These are phyloP conservation scores for Ogataea paraovalis DNA, from an alignment of 805 yeast genomes.

Conservation along the genomic window DNA sequence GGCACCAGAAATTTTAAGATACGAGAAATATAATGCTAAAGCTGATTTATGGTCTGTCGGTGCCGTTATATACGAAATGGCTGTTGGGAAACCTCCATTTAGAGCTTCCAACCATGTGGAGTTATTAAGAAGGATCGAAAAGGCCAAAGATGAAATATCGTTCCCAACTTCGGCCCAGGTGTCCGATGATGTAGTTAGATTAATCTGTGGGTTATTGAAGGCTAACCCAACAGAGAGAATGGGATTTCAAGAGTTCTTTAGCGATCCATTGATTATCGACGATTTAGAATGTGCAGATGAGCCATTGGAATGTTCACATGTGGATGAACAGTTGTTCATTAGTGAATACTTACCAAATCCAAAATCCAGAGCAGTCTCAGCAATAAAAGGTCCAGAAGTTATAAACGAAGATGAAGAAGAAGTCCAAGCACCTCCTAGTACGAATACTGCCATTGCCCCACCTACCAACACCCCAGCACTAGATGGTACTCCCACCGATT, in stretches of 20 bases:
- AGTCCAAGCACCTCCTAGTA: conserved; percentile 3
- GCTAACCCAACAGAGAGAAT: conserved; percentile 85
- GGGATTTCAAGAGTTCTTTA: conserved; percentile 84
- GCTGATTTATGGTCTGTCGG: conserved; percentile 99
- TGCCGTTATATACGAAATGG: conserved; percentile 92
- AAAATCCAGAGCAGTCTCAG: conserved; percentile 1
- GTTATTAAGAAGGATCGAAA: conserved; percentile 79
- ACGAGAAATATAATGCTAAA: conserved; percentile 94
- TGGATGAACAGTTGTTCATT: conserved; percentile 77
- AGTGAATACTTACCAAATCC: conserved; percentile 60
- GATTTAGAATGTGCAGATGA: conserved; percentile 51
- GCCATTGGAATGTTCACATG: conserved; percentile 61
- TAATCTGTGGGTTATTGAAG: conserved; percentile 73
- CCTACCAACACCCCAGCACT: neutral
- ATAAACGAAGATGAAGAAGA: conserved; percentile 17
- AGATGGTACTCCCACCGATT: conserved; percentile 11
- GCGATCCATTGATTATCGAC: conserved; percentile 57
- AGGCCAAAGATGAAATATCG: conserved; percentile 67
- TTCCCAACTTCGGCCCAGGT: conserved; percentile 70
- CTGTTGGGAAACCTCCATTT: conserved; percentile 95
- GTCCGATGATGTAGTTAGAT: conserved; percentile 58
- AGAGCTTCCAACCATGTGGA: conserved; percentile 92
- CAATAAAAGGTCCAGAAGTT: conserved; percentile 8
- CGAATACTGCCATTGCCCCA: neutral
- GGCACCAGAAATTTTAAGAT: conserved; percentile 96